These are phyloP conservation scores for Arthrobotrys iridis DNA, from an alignment of 2,329 filamentous ascomycete species.

Conservation along the genomic window DNA sequence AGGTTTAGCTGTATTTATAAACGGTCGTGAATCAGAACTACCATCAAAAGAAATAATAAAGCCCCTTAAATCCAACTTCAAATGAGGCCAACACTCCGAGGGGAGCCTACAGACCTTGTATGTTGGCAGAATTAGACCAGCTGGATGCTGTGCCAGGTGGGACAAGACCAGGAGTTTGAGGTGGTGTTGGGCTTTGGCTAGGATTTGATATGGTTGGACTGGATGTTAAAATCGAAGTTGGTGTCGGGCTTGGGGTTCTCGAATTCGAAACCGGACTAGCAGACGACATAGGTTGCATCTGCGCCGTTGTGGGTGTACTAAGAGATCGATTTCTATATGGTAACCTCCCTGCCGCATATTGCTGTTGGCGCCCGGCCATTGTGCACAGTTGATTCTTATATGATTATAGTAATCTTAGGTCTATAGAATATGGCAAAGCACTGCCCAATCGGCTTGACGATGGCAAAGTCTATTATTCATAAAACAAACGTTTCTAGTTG, in stretches of 20 bases:
- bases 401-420: neutral
- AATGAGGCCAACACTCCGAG: neutral
- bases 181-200: neutral
- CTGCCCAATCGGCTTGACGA: neutral
- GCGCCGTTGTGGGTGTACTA: neutral
- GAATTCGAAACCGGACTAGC: neutral
- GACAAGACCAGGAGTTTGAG: neutral
- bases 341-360: conserved; percentile 13
- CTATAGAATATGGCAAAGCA: neutral
- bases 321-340: conserved; percentile 33
- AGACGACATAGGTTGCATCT: neutral
- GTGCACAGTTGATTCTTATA: conserved; percentile 5
- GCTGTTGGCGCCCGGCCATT: conserved; percentile 19
- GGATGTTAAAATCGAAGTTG: conserved; percentile 11
- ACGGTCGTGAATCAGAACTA: conserved; percentile 5
- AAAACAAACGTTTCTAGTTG: neutral
- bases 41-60: neutral
- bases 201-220: conserved; percentile 11
- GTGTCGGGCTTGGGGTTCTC: conserved; percentile 10
- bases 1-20: conserved; percentile 45
- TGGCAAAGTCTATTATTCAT: conserved; percentile 23
- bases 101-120: conserved; percentile 30
- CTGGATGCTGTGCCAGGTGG: conserved; percentile 1
- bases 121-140: conserved; percentile 8
- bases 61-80: conserved; percentile 19